phyloP scores from a whole-genome alignment of 2,329 filamentous ascomycete species.

The Pseudocercospora crystallina region DNA sequence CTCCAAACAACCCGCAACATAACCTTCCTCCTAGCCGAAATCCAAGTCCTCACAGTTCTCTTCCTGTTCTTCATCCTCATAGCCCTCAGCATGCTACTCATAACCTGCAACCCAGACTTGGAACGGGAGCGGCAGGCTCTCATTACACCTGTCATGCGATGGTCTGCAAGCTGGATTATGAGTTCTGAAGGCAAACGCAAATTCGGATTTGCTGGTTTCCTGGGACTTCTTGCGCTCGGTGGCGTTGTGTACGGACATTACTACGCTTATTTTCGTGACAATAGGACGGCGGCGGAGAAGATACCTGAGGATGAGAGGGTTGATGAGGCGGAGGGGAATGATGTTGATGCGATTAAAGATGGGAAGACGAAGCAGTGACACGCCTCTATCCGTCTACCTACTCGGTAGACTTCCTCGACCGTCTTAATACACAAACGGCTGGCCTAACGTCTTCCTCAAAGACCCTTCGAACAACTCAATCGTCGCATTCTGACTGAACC shows the following conservation, averaged over 20 bases:
- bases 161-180: conserved; percentile 30
- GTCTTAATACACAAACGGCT: too few species aligned
- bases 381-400: too few species aligned
- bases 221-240: background rate
- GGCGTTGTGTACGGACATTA: conserved; percentile 17
- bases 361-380: conserved; percentile 13
- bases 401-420: background rate
- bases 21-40: conserved; percentile 47
- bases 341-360: conserved; percentile 18
- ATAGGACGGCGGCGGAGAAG: background rate
- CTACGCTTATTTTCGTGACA: conserved; percentile 17
- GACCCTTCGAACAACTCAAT: too few species aligned
- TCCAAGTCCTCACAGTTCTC: conserved; percentile 49
- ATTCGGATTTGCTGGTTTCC: conserved; percentile 3
- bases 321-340: conserved; percentile 6
- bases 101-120: conserved; percentile 51
- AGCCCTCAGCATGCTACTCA: conserved; percentile 41
- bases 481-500: too few species aligned
- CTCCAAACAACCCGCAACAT: conserved; percentile 53
- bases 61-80: conserved; percentile 42
- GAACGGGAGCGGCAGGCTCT: conserved; percentile 42
- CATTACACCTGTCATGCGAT: conserved; percentile 45
- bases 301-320: conserved; percentile 1
- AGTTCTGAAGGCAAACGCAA: conserved; percentile 14
- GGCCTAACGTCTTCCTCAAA: too few species aligned